These are phyloP conservation scores for Grosmannia serpens DNA, from an alignment of 2,329 filamentous ascomycete genomes.

Conservation along the genomic window DNA sequence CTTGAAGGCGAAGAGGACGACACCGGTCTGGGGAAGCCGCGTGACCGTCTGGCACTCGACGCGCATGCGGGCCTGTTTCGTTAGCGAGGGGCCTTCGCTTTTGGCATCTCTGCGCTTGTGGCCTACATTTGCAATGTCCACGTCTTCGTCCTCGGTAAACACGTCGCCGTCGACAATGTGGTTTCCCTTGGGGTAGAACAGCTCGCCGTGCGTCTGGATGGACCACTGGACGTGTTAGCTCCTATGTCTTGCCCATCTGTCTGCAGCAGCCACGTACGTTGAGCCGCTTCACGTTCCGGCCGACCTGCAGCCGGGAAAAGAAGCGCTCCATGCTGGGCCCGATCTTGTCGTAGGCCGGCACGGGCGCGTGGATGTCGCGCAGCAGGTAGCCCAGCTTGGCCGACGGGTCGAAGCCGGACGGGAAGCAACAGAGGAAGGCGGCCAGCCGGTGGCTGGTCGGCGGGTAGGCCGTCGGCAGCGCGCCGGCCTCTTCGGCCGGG, in stretches of 20 bases:
- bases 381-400: constrained; percentile 36
- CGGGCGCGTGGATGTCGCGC: constrained; percentile 37
- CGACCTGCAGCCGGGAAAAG: constrained; percentile 35
- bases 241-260: too few relatives aligned
- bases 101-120: background rate
- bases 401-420: constrained; percentile 39
- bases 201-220: constrained; percentile 28
- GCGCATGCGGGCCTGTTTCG: constrained; percentile 24
- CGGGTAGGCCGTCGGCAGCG: background rate
- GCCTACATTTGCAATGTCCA: constrained; percentile 27
- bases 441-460: constrained; percentile 24
- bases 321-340: constrained; percentile 43
- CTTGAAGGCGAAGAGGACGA: constrained; percentile 44
- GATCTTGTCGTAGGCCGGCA: constrained; percentile 44
- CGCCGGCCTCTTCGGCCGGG: background rate
- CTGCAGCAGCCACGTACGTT: constrained; percentile 30
- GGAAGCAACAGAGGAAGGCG: constrained; percentile 41
- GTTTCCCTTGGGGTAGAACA: constrained; percentile 28
- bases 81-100: background rate
- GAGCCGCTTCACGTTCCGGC: constrained; percentile 35
- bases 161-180: constrained; percentile 23
- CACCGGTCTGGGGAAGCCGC: constrained; percentile 32
- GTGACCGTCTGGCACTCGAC: constrained; percentile 41
- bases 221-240: constrained; percentile 29
- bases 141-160: constrained; percentile 21